A percentile compares a stretch with the other conserved stretches of the same genome.
These are phyloP conservation scores for Diutina neorugosa DNA, from an alignment of 1,139 yeast genomes.

Conservation along the genomic window DNA sequence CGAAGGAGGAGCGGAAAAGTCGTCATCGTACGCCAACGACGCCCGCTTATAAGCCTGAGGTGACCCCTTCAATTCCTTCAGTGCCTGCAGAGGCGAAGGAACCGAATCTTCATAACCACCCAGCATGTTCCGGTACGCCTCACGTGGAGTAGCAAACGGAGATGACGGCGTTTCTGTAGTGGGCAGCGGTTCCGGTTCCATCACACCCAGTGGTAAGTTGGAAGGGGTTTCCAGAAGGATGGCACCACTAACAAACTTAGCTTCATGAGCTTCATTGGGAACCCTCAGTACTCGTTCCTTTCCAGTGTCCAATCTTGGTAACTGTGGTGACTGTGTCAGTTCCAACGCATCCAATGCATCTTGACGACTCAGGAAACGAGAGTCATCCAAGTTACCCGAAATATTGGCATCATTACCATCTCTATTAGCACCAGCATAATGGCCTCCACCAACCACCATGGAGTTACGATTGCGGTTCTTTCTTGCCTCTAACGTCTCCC, in stretches of 20 bases:
- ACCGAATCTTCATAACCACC: neutral
- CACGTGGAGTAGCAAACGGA: neutral
- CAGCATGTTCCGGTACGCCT: neutral
- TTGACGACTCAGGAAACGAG: neutral
- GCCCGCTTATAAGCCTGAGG: neutral
- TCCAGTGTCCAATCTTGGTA: too few relatives aligned
- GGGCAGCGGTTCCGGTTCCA: neutral
- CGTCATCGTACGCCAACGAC: neutral
- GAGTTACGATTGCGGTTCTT: neutral
- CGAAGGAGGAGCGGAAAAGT: neutral
- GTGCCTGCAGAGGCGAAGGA: neutral
- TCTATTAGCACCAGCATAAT: too few relatives aligned
- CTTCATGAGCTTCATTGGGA: neutral
- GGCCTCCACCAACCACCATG: neutral
- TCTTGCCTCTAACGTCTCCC: neutral
- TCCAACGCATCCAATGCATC: neutral
- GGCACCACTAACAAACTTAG: neutral
- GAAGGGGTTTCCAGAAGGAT: neutral
- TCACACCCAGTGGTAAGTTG: neutral
- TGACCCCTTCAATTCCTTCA: neutral
- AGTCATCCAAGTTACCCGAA: too few relatives aligned
- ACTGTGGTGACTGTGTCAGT: neutral
- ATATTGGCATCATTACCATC: too few relatives aligned
- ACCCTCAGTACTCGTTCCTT: neutral
- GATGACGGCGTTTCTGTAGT: neutral